Evolutionary conservation across 768 basidiomycete species (phyloP), one percentile per base, ranked within the genome.

Genomic region (Sarcomyxa edulis): DNA sequence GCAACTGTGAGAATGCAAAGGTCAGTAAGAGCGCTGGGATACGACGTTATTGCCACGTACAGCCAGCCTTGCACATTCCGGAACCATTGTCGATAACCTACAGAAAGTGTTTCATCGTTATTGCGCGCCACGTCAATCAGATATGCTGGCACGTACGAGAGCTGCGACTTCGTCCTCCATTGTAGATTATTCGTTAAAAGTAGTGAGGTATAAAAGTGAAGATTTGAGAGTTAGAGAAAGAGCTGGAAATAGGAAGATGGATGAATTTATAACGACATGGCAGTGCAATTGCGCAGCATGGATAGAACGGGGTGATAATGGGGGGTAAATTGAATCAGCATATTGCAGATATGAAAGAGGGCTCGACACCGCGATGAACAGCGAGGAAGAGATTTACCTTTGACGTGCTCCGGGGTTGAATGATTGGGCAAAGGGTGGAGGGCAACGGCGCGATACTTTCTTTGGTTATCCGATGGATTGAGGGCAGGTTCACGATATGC

Each of bases 31-130:
- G n/a, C n/a, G n/a, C 21, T 23, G 16, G 18, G 37, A 42, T 25
- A 15, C 26, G 11, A 23, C 26, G 35, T 45, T 34, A 45, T 36
- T 37, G 41, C 35, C 26, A 83, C 85, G 54, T 62, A 90, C 88
- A 92, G 69, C 96, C 95, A 79, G 95, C 95, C 74, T 98, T 98
- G 85, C 94, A 97, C 94, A 97, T 98, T 68, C 94, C 95, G 59
- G 94, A 97, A 59, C 90, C 91, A 64, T 89, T 89, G 66, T 91
- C 85, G 60, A 88, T 84, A 65, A 89, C 86, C 85, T 86, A 48
- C 12, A 21, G 33, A 16, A 20, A 20, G 27, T 35, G 11, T 14
- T 27, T 49, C 9, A 35, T 28, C 1, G 27, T 34, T 14, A 30
- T 43, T 31, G 39, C 33, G n/a, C n/a, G n/a, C n/a, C n/a, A n/a